Evolutionary conservation across 345 rosid species (phyloP).

Genomic region (Gossypium sturtianum): DNA sequence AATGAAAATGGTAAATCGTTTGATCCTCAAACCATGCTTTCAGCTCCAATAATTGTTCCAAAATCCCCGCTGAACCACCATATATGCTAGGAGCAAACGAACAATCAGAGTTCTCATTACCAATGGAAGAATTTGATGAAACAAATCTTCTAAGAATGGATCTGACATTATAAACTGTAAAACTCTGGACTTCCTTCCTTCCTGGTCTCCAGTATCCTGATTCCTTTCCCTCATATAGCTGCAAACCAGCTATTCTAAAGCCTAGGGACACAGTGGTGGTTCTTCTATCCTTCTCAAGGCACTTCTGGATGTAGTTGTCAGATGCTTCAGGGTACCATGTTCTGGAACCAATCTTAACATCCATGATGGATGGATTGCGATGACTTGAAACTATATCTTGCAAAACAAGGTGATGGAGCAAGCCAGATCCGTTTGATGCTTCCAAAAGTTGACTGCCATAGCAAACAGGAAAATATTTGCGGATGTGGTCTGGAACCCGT

Average conservation of each 20-base stretch:
- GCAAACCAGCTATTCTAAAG: constrained; percentile 77
- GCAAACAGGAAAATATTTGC: constrained; percentile 60
- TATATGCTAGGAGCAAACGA: constrained; percentile 47
- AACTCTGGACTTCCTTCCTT: constrained; percentile 41
- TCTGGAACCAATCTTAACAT: constrained; percentile 86
- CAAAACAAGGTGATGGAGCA: constrained; percentile 53
- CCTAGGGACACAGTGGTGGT: constrained; percentile 54
- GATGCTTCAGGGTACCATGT: constrained; percentile 91
- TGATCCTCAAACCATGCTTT: constrained; percentile 95
- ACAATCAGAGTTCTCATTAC: constrained; percentile 45
- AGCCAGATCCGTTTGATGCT: constrained; percentile 78
- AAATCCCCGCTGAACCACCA: constrained; percentile 58
- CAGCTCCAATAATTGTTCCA: constrained; percentile 70
- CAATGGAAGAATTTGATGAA: constrained; percentile 45
- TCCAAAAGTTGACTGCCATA: constrained; percentile 65
- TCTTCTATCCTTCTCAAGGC: constrained; percentile 55
- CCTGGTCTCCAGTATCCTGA: constrained; percentile 61
- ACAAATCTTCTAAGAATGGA: constrained; percentile 66
- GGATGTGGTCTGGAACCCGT: constrained; percentile 59
- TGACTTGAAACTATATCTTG: constrained; percentile 45
- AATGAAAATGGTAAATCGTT: constrained; percentile 72
- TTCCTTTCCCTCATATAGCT: constrained; percentile 36
- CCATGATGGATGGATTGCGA: constrained; percentile 62
- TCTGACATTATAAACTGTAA: constrained; percentile 45
- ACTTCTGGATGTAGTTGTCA: constrained; percentile 57